Evolutionary conservation across 2,329 filamentous ascomycete species (phyloP), one percentile per base, ranked within the genome.

Genomic region (Thielaviopsis musarum): DNA sequence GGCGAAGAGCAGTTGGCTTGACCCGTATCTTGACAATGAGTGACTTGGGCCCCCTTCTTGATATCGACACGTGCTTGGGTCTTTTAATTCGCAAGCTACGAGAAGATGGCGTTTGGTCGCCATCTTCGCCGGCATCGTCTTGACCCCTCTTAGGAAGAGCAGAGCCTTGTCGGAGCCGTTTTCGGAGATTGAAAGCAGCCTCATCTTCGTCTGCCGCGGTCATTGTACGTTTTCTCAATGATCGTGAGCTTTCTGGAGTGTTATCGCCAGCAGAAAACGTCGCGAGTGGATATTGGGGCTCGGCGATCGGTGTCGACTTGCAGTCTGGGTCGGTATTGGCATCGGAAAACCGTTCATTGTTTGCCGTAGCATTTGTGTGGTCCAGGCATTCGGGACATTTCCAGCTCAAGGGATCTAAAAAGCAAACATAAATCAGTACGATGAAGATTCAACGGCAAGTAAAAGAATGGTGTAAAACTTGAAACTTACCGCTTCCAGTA

Each of bases 1-100:
- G 77, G 30, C 74, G 72, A n/a, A 90, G 72, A 61, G 80, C 80
- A 5, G 74, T 67, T 22, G 80, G 73, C 63, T 82, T 75, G 5
- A 85, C 69, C 28, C 74, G 77, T 64, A 87, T 77, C 19, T 75
- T 78, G 13, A 90, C 62, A 21, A 86, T 69, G 13, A 86, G 48
- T 22, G 65, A 59, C 69, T 72, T n/a, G 1, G 73, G 69, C 34
- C 67, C 70, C 64, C 70, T 63, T 19, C 52, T 56, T 3, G 58
- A 13, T 24, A 60, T 52, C 30, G 58, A 21, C 5, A 62, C 58
- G 19, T 56, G 48, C 7, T 48, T 54, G 13, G 48, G 54, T 53
- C 52, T 56, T 45, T 62, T 62, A 5, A 60, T 53, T 54, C 49
- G 48, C 51, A 57, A 56, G 34, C 52, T 63, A 17, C 59, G 60